Evolutionary conservation across 306 rosid genomes (phyloP), one percentile per base, ranked within the genome.

Genomic region (Carpinus fangiana): DNA sequence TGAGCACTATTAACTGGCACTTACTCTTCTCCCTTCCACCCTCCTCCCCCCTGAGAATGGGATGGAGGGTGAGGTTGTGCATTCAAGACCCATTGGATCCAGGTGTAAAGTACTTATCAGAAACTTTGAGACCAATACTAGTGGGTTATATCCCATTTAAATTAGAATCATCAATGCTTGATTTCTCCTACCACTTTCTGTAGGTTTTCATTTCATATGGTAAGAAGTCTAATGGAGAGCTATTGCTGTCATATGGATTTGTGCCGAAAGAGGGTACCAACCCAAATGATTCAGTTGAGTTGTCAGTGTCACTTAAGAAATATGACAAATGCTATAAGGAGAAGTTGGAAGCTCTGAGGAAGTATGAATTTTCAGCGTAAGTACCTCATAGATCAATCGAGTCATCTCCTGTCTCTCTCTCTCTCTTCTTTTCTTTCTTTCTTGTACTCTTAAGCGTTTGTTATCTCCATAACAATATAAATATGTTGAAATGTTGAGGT

Each of bases 171-270:
- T 31, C 46, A 71, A 12, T 70, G 76, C 68, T 82, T 82, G 56
- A 84, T 72, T 75, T 4, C 80, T 81, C 71, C 78, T 28, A 61
- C 83, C 64, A 76, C 83, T 79, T 73, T 67, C 65, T 74, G 50
- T 88, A 95, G 98, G 98, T 95, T 76, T 95, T 92, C 82, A 95
- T 95, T 83, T 95, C 98, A 0, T 95, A 92, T 76, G 97, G 97
- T 21, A 95, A 88, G 77, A 95, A 95, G 84, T 95, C 98, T 62
- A 95, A 92, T 7, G 97, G 97, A 80, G 98, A 95, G 90, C 89
- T 91, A 51, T 85, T 95, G 87, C 80, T 95, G 28, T 95, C 98
- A 8, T 95, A 95, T 73, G 97, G 98, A 12, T 94, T 92, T 93
- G 98, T 92, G 73, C 97, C 97, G 45, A 90, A 84, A 84, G 97